These are phyloP conservation scores for Ambrosia hybrid DNA, from an alignment of 140 eudicot genomes.

Conservation along the genomic window DNA sequence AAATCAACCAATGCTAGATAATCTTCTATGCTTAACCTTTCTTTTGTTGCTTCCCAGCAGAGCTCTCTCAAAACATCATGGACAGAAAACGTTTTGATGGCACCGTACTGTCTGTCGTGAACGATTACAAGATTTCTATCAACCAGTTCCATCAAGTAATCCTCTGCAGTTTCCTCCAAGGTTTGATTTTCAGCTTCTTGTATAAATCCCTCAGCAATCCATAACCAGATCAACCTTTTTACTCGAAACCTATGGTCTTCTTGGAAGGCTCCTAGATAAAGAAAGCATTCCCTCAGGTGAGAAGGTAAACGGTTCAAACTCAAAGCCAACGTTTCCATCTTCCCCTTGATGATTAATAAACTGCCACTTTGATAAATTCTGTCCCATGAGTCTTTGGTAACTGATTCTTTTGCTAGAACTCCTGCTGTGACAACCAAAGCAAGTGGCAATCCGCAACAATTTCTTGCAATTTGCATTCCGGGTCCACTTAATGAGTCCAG, in stretches of 20 bases:
- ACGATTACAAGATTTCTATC: conserved; percentile 35
- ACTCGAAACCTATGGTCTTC: conserved; percentile 14
- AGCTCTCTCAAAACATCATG: conserved; percentile 45
- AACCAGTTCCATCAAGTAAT: conserved; percentile 25
- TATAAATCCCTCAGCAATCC: conserved; percentile 50
- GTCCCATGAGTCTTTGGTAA: conserved; percentile 3
- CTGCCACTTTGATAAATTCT: background rate
- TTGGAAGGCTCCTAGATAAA: conserved; percentile 42
- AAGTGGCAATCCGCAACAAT: conserved; percentile 18
- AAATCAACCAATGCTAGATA: background rate
- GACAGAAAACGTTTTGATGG: conserved; percentile 14
- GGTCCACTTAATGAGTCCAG: conserved; percentile 2
- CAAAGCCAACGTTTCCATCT: conserved; percentile 3
- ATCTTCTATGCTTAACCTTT: background rate
- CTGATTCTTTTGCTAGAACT: conserved; percentile 21
- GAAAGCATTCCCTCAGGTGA: conserved; percentile 38
- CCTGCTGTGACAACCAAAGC: conserved; percentile 27
- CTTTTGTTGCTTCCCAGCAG: conserved; percentile 19
- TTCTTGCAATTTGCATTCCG: conserved; percentile 15
- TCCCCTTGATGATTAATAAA: background rate
- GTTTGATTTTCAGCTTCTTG: conserved; percentile 6
- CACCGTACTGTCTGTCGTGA: conserved; percentile 14
- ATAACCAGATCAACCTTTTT: conserved; percentile 32
- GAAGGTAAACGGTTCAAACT: conserved; percentile 25
- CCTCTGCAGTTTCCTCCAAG: conserved; percentile 31